Conservation (phyloP, 2,329 filamentous ascomycete species). For the Mycosphaerella sp. region DNA sequence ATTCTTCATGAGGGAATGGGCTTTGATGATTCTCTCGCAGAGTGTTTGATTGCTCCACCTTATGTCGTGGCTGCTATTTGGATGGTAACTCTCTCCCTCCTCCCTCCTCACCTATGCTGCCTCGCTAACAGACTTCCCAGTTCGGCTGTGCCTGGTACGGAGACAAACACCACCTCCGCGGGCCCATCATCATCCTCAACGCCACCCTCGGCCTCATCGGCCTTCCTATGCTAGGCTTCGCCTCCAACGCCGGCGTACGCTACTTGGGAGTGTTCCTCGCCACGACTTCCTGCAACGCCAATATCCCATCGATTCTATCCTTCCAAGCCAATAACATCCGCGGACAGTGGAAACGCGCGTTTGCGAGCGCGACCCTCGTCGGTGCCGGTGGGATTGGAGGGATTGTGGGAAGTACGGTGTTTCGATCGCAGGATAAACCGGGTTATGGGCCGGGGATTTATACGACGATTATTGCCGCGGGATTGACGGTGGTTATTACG, state of each 20-base stretch:
- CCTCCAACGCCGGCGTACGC: slow-evolving; percentile 24
- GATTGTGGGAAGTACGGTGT: slow-evolving; percentile 45
- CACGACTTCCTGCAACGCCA: slow-evolving; percentile 36
- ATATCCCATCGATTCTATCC: slow-evolving; percentile 66
- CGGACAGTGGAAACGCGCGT: slow-evolving; percentile 78
- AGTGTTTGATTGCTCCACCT: slow-evolving; percentile 34
- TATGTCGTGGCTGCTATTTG: slow-evolving; percentile 35
- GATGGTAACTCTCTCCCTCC: slow-evolving; percentile 22
- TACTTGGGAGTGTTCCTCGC: slow-evolving; percentile 37
- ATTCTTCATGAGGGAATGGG: slow-evolving; percentile 35
- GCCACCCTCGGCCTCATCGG: slow-evolving; percentile 32
- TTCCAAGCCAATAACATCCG: slow-evolving; percentile 86
- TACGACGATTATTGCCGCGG: slow-evolving; percentile 28
- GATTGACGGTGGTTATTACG: slow-evolving; percentile 29
- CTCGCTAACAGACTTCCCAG: not conserved
- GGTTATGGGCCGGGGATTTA: slow-evolving; percentile 33
- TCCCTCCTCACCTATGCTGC: not conserved
- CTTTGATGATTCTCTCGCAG: slow-evolving; percentile 27
- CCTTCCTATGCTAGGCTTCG: slow-evolving; percentile 33
- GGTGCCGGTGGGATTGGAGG: slow-evolving; percentile 72
- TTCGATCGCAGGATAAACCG: slow-evolving; percentile 32
- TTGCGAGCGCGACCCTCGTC: slow-evolving; percentile 55
- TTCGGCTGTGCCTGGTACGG: slow-evolving; percentile 25
- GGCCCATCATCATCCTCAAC: slow-evolving; percentile 34
- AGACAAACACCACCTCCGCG: slow-evolving; percentile 34